phyloP scores from a whole-genome alignment of 2,329 filamentous ascomycete genomes.

The Hymenoscyphus salicellus region DNA sequence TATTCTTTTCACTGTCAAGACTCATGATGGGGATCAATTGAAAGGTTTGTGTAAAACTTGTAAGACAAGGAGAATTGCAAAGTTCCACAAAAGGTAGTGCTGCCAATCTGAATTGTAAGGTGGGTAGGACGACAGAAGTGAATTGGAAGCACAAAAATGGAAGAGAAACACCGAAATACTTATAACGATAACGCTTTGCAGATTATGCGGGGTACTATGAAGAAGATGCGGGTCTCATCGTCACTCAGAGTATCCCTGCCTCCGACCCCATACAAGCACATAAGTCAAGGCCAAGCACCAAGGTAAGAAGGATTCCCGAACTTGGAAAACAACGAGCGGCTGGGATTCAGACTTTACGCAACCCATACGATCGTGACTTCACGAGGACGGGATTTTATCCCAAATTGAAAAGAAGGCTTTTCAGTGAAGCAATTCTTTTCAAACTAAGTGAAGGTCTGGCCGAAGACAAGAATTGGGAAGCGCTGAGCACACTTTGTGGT shows the following conservation, averaged over 20 bases:
- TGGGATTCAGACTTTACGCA: background rate
- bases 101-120: background rate
- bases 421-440: background rate
- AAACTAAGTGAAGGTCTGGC: background rate
- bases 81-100: background rate
- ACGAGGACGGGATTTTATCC: background rate
- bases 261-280: background rate
- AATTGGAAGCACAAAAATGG: background rate
- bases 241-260: background rate
- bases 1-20: background rate
- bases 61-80: conserved; percentile 1
- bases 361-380: background rate
- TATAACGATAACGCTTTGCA: conserved; percentile 1
- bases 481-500: background rate
- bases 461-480: background rate
- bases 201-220: conserved; percentile 8
- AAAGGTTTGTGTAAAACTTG: background rate
- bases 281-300: background rate
- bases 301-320: background rate
- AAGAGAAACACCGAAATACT: background rate
- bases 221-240: background rate
- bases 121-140: background rate
- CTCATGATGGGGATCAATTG: background rate
- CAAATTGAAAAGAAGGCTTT: background rate
- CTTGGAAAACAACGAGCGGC: background rate